Evolutionary conservation across 164 flowering plant genomes (phyloP).

Genomic region (Protea cynaroides): DNA sequence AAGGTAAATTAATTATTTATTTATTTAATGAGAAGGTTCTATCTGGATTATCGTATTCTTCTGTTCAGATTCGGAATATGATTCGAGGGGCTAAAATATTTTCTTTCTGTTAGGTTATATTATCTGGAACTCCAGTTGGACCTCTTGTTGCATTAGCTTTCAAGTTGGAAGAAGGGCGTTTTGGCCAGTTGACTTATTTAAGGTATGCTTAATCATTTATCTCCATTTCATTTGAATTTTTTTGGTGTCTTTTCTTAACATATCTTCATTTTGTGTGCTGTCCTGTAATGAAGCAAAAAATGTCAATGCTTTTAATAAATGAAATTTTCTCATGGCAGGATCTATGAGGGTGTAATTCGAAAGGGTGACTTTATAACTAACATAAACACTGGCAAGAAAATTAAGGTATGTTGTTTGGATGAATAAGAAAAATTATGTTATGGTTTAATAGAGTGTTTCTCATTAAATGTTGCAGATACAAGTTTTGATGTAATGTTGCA

Average conservation of each 20-base stretch:
- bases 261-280: background rate
- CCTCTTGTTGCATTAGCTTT: conserved; percentile 97
- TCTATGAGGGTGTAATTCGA: conserved; percentile 86
- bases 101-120: conserved; percentile 42
- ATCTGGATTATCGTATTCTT: background rate
- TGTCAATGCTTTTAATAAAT: background rate
- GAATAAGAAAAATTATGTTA: background rate
- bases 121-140: conserved; percentile 79
- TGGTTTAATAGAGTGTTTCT: background rate
- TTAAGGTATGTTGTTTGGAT: conserved; percentile 53
- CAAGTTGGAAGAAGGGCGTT: conserved; percentile 96
- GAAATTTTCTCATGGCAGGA: conserved; percentile 38
- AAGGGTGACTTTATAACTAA: conserved; percentile 92
- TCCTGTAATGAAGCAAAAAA: background rate
- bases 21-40: background rate
- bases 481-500: too few relatives aligned
- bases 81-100: conserved; percentile 1
- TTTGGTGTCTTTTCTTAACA: background rate
- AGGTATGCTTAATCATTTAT: conserved; percentile 34
- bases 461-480: too few relatives aligned
- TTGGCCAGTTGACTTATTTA: conserved; percentile 94
- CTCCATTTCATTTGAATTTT: background rate
- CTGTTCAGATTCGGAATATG: background rate
- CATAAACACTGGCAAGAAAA: conserved; percentile 87
- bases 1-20: conserved; percentile 42